Base-by-base conservation (phyloP, 352 stramenopile genomes). In the Globisporangium iwayamae region DNA sequence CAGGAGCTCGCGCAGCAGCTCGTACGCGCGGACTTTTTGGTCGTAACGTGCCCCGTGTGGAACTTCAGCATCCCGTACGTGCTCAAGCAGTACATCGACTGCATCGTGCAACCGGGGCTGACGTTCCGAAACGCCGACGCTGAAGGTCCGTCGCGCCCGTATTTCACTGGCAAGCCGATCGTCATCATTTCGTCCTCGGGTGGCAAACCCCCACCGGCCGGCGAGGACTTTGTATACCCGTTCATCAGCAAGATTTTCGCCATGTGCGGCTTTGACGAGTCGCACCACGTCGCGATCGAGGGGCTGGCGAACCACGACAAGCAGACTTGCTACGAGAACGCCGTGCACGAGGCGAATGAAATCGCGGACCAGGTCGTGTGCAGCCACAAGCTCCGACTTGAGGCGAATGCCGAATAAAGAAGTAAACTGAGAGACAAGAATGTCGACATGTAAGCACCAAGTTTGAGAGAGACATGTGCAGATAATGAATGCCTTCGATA, bases 21-120 rank as follows among this genome's bases (percentile, higher is more conserved):
- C 43, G 63, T 93, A 58, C 73, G 71, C 43, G 76, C 81, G n/a
- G 81, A 93, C 51, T 89, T 90, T 65, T 70, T 93, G 28, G 70
- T 93, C 62, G 81, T 93, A 63, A 90, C 84, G 11, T 75, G 80
- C 22, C 84, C 84, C 16, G 72, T 93, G 54, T 93, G 84, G 84
- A 91, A 93, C 66, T 87, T 87, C 62, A 89, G 78, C 45, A 75
- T 90, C 25, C 84, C 81, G 3, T 90, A 89, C 72, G 79, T 87
- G 56, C 70, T 93, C 60, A 93, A 91, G 79, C 84, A 91, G 71
- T 93, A 91, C 68, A 91, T 90, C 50, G 80, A 91, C 63, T 93
- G 84, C 68, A 85, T 90, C 50, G 76, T 91, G 55, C 81, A 91
- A 62, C 78, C 80, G 1, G 81, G 78, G 0, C 56, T 93, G 55